Evolutionary conservation across 202 grass and related monocot genomes (phyloP), one percentile per base, ranked within the genome.

Genomic region (Miscanthus sacchariflorus): DNA sequence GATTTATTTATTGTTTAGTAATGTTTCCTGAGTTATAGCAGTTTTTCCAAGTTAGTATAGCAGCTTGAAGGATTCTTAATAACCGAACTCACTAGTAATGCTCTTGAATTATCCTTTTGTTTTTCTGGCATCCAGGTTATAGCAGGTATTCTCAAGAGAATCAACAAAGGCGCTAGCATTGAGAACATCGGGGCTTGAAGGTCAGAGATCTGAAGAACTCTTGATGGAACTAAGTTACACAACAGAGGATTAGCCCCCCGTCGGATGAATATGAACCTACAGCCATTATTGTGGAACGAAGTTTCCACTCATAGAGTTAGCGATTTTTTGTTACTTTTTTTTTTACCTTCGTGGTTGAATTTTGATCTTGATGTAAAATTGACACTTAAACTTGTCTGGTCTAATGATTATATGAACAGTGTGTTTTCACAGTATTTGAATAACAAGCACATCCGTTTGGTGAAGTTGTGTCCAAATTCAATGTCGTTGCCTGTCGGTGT

Each of bases 61-160:
- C 18, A 69, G 6, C 21, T 40, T 56, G 46, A 24, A 24, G 59
- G 9, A 64, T 64, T 64, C 59, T 64, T 64, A 24, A 24, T 64
- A 82, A 19, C 24, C 52, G 76, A 39, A 80, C 68, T 14, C 59
- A 6, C 43, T 81, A 21, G 12, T 71, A 27, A 21, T 72, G 30
- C 67, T 81, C 56, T 23, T 76, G 59, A 9, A 15, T 73, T 64
- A 12, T 30, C 0, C 42, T 12, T 70, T 9, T 27, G n/a, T 8
- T 74, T 39, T 61, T 72, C 27, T 33, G 64, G n/a, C 61, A 81
- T 65, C 54, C 84, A 96, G 97, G 97, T 96, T 78, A 99, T 99
- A 89, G 94, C 97, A 50, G 97, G 97, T 64, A 96, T 99, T 42
- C 15, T 99, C 80, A 99, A 95, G 85, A 95, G 97, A 67, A 92